Conservation (phyloP, 2,329 filamentous ascomycete genomes). For the Paraconiothyrium sp. region DNA sequence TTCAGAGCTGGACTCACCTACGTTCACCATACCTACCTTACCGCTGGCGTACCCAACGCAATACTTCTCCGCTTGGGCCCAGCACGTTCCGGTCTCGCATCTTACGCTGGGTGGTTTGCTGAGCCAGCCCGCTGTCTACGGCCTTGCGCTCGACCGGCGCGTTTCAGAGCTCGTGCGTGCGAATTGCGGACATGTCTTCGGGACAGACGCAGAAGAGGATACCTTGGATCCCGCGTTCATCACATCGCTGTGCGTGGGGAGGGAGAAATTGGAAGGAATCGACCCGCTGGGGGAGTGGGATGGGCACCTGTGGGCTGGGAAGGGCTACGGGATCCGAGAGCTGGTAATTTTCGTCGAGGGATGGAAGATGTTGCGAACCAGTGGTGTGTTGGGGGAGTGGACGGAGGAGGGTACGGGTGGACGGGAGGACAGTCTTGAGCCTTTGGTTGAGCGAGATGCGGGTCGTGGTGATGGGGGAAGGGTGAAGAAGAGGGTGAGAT, state of each 20-base stretch:
- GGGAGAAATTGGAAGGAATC: not conserved
- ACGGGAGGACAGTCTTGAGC: not conserved
- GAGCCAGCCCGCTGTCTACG: not conserved
- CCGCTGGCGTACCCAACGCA: conserved; percentile 19
- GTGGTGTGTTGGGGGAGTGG: not conserved
- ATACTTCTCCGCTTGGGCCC: conserved; percentile 19
- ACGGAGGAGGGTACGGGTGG: not conserved
- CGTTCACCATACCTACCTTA: conserved; percentile 24
- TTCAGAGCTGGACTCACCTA: not conserved
- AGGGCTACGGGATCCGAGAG: not conserved
- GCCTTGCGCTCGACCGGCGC: not conserved
- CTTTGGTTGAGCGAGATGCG: too few species aligned
- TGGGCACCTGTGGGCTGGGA: not conserved
- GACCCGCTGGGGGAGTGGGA: not conserved
- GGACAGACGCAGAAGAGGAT: not conserved
- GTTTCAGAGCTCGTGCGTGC: not conserved
- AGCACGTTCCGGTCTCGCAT: not conserved
- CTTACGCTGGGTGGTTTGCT: conserved; percentile 15
- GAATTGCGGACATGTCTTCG: not conserved
- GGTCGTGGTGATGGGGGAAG: too few species aligned
- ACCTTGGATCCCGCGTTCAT: not conserved
- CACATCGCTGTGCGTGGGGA: not conserved
- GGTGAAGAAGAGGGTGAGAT: too few species aligned
- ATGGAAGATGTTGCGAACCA: too few species aligned
- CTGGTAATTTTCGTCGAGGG: too few species aligned